phyloP scores from a whole-genome alignment of 768 basidiomycete species.

The Lactarius vividus region DNA sequence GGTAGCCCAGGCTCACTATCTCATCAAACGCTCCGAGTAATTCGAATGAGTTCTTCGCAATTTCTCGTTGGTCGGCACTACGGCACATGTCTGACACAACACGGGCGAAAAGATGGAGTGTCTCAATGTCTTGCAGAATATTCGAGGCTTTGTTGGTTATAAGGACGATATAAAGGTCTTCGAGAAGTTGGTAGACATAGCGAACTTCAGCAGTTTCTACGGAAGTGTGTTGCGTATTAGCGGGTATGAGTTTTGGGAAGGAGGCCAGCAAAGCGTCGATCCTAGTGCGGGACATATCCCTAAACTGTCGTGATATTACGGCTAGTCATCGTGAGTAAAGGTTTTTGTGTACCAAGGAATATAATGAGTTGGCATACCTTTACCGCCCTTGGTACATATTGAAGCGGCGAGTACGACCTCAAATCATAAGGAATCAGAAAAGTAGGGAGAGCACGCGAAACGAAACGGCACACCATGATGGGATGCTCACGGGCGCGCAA shows the following conservation, averaged over 20 bases:
- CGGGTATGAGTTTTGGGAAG: constrained; percentile 95
- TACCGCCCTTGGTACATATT: constrained; percentile 93
- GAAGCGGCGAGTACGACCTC: constrained; percentile 93
- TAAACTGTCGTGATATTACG: constrained; percentile 94
- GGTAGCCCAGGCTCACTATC: constrained; percentile 85
- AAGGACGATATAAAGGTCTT: constrained; percentile 94
- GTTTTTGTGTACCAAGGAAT: neutral
- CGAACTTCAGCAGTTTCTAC: constrained; percentile 94
- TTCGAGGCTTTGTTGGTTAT: constrained; percentile 99
- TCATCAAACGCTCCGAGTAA: constrained; percentile 96
- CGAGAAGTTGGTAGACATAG: constrained; percentile 94
- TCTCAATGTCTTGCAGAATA: constrained; percentile 97
- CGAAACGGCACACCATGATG: constrained; percentile 18
- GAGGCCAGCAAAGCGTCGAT: constrained; percentile 96
- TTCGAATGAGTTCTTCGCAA: constrained; percentile 88
- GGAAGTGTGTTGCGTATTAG: constrained; percentile 94
- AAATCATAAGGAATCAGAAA: neutral
- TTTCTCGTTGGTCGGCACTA: constrained; percentile 84
- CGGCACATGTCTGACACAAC: constrained; percentile 91
- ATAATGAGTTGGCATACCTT: constrained; percentile 53
- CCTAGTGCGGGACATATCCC: constrained; percentile 86
- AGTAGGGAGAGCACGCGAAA: neutral
- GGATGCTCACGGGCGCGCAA: neutral
- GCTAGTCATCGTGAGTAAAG: constrained; percentile 46
- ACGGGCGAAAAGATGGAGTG: constrained; percentile 89